Evolutionary conservation across 1,284 basidiomycete species (phyloP).

Genomic region (Pseudozyma tsukubaensis): DNA sequence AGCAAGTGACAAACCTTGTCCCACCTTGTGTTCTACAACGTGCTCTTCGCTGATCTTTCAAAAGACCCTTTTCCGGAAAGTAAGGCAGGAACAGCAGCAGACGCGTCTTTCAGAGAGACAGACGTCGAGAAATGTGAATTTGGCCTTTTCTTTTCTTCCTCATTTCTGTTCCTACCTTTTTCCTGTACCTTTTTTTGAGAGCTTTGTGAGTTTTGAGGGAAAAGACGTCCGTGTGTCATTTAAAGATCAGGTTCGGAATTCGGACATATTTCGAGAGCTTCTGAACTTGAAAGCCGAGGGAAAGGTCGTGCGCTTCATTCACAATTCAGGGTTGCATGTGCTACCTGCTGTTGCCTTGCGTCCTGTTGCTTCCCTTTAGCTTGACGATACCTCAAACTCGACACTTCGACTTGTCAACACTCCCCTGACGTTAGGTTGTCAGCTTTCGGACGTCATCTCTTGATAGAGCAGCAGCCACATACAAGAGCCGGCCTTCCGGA

Average conservation of each 20-base stretch:
- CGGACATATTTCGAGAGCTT: neutral
- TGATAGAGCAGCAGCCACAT: neutral
- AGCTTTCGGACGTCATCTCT: neutral
- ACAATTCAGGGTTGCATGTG: neutral
- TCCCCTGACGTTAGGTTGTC: too few relatives aligned
- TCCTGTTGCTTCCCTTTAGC: too few relatives aligned
- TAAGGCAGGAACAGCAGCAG: neutral
- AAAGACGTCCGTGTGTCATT: neutral
- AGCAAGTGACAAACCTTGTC: neutral
- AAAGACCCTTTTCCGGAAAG: neutral
- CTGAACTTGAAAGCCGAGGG: neutral
- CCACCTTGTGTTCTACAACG: neutral
- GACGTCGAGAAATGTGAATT: neutral
- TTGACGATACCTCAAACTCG: too few relatives aligned
- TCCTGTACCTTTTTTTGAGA: constrained; percentile 8
- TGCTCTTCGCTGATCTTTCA: neutral
- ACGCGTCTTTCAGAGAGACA: constrained; percentile 11
- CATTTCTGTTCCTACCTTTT: constrained; percentile 7
- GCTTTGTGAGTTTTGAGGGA: neutral
- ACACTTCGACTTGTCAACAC: too few relatives aligned
- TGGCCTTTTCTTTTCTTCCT: constrained; percentile 5
- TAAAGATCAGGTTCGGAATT: neutral
- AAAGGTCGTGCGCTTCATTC: constrained; percentile 1
- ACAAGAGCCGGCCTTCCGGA: neutral
- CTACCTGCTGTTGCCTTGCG: neutral